phyloP scores from a whole-genome alignment of 768 basidiomycete species.

The Boletus tylopilopsis region DNA sequence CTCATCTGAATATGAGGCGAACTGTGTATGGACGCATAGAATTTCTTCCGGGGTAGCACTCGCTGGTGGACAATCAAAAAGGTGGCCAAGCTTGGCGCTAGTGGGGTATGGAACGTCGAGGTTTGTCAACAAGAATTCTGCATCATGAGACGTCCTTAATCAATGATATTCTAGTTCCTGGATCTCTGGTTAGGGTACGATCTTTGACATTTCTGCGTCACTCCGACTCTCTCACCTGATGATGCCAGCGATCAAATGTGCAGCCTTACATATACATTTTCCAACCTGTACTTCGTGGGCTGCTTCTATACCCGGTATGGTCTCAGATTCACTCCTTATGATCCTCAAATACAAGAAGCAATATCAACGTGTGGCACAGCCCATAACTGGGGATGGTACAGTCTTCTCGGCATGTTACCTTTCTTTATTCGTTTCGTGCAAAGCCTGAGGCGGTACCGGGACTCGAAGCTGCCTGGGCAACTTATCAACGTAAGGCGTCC shows the following conservation, averaged over 20 bases:
- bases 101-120: conserved; percentile 74
- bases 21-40: conserved; percentile 40
- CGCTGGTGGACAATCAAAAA: conserved; percentile 81
- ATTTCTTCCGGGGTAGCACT: conserved; percentile 31
- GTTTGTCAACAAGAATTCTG: conserved; percentile 33
- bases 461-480: conserved; percentile 72
- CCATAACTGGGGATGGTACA: conserved; percentile 58
- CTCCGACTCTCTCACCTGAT: conserved; percentile 4
- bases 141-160: background rate
- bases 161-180: conserved; percentile 48
- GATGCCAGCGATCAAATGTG: conserved; percentile 70
- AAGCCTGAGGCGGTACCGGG: conserved; percentile 81
- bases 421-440: conserved; percentile 77
- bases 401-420: conserved; percentile 61
- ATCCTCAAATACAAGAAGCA: conserved; percentile 38
- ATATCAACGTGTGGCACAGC: conserved; percentile 41
- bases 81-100: conserved; percentile 56
- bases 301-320: conserved; percentile 60
- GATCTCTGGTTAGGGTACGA: conserved; percentile 89
- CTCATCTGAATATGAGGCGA: no score
- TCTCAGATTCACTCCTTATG: conserved; percentile 6
- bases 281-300: conserved; percentile 66
- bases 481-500: conserved; percentile 70
- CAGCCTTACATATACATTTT: conserved; percentile 71
- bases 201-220: background rate